Percentiles rank a stretch among this genome's conserved stretches.
These are phyloP conservation scores for Xylaria curta DNA, from an alignment of 495 filamentous ascomycete species.

Conservation along the genomic window DNA sequence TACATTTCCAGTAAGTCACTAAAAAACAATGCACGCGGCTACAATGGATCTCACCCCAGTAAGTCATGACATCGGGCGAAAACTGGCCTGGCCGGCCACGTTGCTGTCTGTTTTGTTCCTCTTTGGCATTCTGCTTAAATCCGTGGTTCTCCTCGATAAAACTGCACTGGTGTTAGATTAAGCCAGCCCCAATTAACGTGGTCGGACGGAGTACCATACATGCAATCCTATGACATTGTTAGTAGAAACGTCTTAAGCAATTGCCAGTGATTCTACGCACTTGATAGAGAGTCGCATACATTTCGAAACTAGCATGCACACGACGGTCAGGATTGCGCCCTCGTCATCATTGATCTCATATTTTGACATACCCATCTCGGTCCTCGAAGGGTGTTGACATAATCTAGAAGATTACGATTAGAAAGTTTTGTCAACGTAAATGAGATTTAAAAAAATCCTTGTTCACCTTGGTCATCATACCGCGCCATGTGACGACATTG, in stretches of 20 bases:
- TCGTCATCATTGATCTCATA: constrained; percentile 22
- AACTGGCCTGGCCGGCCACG: constrained; percentile 62
- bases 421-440: not conserved
- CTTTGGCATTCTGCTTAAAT: constrained; percentile 64
- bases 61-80: constrained; percentile 55
- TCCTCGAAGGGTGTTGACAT: constrained; percentile 83
- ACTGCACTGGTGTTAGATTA: constrained; percentile 52
- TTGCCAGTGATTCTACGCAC: constrained; percentile 56
- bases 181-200: not conserved
- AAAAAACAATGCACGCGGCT: not conserved
- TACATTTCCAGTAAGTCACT: constrained; percentile 42
- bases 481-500: constrained; percentile 91
- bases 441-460: not conserved
- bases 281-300: constrained; percentile 92
- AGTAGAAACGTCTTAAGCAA: not conserved
- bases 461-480: constrained; percentile 95
- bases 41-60: constrained; percentile 57
- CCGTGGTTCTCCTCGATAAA: constrained; percentile 92
- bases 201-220: constrained; percentile 60
- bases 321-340: not conserved
- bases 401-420: constrained; percentile 60
- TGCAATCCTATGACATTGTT: constrained; percentile 65
- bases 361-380: constrained; percentile 70
- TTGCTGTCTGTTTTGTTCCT: constrained; percentile 65
- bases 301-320: constrained; percentile 72